Base-by-base conservation (phyloP, 345 rosid genomes). In the Bruguiera sexangula region DNA sequence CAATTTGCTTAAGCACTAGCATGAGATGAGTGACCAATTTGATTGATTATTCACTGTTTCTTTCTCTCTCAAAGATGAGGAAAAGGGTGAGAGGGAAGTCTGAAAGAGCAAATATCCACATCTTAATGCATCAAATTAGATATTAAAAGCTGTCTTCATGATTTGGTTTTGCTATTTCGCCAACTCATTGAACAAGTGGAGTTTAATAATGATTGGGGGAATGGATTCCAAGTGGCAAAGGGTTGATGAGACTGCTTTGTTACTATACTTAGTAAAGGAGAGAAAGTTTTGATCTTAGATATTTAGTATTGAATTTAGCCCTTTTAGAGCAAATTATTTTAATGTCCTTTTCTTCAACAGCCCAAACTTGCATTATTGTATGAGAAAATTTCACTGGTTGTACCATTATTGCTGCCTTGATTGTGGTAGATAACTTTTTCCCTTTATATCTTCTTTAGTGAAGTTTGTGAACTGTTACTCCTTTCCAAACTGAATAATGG, bases 401-500 rank as follows among this genome's bases (percentile, higher is more conserved):
- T 37, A 20, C 29, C 18, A 6, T 32, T 6, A 6, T 66, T 50
- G 9, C 32, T 57, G 36, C 34, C 19, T 16, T 21, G 52, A 8
- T 39, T 54, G 24, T 18, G 20, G 50, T 43, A 15, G 16, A 13
- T 11, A 43, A 13, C 5, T 43, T 34, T 66, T 64, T 34, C 34
- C 18, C 43, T 67, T 65, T 31, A 36, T 39, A 15, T 6, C 15
- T 56, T 26, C 22, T 48, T 20, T 26, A 52, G 29, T 71, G 69
- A 63, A 63, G 53, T 48, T 75, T 46, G 26, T 18, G 16, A 27
- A 43, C 34, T 21, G 27, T 61, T 55, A 30, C 31, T 72, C 30
- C 69, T 58, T 31, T 65, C 36, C 59, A 63, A 57, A 68, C 26
- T 68, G 32, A 59, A 62, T 22, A 29, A 34, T 60, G 22, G 31